Conservation (phyloP, 1,139 yeast species). For the Geotrichum reessii region DNA sequence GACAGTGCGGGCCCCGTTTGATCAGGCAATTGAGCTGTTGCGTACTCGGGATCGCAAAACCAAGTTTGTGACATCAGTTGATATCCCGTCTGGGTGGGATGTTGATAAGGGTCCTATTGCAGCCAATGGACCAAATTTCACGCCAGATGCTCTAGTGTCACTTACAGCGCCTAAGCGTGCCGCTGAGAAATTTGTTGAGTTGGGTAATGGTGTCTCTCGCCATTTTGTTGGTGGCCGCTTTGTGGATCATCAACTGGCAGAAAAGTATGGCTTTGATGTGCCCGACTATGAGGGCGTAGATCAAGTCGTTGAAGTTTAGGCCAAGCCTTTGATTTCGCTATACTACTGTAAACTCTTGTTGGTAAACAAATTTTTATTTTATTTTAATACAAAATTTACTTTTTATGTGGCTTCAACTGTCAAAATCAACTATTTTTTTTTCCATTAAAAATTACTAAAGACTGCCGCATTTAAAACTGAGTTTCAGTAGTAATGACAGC, state of each 20-base stretch:
- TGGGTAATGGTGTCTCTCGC: constrained; percentile 18
- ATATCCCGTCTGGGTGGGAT: constrained; percentile 96
- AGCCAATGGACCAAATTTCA: constrained; percentile 39
- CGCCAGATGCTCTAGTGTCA: constrained; percentile 67
- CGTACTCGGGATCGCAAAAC: constrained; percentile 27
- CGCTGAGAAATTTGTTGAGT: constrained; percentile 45
- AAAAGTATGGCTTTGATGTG: constrained; percentile 61
- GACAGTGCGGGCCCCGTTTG: constrained; percentile 79
- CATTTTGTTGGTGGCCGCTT: constrained; percentile 94
- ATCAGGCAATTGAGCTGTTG: constrained; percentile 49
- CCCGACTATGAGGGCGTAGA: constrained; percentile 51
- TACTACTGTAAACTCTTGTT: neutral
- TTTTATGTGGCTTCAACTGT: too few species aligned
- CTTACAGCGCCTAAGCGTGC: constrained; percentile 95
- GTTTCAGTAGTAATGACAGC: neutral
- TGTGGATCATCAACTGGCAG: constrained; percentile 58
- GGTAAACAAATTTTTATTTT: too few species aligned
- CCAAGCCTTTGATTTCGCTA: neutral
- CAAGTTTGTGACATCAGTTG: constrained; percentile 68
- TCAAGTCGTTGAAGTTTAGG: constrained; percentile 40
- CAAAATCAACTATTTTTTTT: neutral
- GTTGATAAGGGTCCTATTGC: constrained; percentile 75
- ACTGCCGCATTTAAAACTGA: neutral
- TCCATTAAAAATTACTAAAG: neutral
- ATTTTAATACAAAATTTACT: too few species aligned